These are phyloP conservation scores for Cymbidium sinense DNA, from an alignment of 106 monocot species.

Conservation along the genomic window DNA sequence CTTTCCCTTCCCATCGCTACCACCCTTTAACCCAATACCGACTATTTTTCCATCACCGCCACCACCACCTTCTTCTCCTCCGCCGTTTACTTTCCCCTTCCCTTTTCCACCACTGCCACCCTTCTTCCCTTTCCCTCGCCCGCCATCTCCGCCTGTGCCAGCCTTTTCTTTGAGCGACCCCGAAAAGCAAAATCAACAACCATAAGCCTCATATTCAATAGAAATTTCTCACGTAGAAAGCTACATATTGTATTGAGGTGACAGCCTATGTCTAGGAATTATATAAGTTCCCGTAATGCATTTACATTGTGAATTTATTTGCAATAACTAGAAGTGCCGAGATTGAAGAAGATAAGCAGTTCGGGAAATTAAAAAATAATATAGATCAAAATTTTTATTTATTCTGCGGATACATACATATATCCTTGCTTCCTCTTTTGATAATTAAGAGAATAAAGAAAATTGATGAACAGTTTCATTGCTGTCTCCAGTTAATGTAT, in stretches of 20 bases:
- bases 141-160: constrained; percentile 8
- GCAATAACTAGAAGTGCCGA: no score
- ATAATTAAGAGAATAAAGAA: no score
- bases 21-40: constrained; percentile 15
- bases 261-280: background rate
- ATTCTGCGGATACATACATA: no score
- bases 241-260: background rate
- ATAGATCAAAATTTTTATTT: no score
- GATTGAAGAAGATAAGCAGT: no score
- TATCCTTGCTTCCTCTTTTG: no score
- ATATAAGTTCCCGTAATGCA: background rate
- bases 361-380: no score
- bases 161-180: background rate
- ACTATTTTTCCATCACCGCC: constrained; percentile 9
- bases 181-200: background rate
- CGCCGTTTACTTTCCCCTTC: constrained; percentile 21
- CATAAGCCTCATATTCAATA: background rate
- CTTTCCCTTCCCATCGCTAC: constrained; percentile 23
- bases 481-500: no score
- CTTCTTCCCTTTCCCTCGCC: constrained; percentile 10
- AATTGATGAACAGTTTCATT: no score
- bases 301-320: no score
- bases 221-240: background rate
- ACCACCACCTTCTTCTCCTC: constrained; percentile 16
- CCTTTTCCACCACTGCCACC: constrained; percentile 33